Evolutionary conservation across 176 grass and related monocot genomes (phyloP).

Genomic region (Oryza brachyantha): DNA sequence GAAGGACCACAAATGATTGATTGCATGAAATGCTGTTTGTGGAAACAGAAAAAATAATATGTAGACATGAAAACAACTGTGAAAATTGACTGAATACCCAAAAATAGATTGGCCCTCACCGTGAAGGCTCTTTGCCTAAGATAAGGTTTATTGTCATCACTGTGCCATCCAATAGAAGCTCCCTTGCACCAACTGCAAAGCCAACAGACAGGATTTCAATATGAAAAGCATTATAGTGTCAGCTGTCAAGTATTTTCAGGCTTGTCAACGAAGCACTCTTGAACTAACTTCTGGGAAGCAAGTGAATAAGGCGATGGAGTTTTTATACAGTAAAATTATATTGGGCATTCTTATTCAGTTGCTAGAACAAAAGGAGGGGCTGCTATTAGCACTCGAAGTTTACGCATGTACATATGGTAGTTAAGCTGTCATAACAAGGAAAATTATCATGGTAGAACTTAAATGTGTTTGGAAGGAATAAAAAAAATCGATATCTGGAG

Average conservation of each 20-base stretch:
- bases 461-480: not conserved
- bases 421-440: not conserved
- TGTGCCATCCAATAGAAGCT: constrained; percentile 89
- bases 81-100: not conserved
- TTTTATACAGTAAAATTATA: not conserved
- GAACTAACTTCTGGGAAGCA: not conserved
- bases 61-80: not conserved
- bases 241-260: not conserved
- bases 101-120: constrained; percentile 35
- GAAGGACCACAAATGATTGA: not conserved
- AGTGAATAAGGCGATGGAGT: not conserved
- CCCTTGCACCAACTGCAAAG: constrained; percentile 86
- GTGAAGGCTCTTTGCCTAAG: constrained; percentile 88
- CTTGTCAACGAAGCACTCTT: not conserved
- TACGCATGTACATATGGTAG: not conserved
- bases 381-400: not conserved
- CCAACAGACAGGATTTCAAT: constrained; percentile 25
- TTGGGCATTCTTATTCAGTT: not conserved
- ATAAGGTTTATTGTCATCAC: constrained; percentile 90
- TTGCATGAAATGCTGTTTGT: not conserved
- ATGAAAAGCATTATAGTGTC: not conserved
- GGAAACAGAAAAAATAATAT: not conserved
- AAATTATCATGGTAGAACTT: not conserved
- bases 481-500: not conserved
- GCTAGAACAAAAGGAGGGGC: not conserved